phyloP scores from a whole-genome alignment of 805 yeast species.

The Candida ovalis region DNA sequence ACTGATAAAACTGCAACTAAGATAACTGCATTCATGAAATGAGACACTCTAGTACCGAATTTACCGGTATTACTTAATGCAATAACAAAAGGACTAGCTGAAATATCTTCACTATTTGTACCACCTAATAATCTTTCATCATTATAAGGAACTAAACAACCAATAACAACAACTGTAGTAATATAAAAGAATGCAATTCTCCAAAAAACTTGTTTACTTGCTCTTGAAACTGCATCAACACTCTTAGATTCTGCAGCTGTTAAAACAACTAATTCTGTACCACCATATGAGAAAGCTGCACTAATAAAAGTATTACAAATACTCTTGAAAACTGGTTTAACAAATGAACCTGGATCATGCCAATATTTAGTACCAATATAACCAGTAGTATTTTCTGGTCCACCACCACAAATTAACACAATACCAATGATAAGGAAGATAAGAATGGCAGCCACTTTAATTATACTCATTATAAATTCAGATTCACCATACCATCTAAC shows the following conservation, averaged over 20 bases:
- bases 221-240: conserved; percentile 64
- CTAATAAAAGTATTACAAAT: conserved; percentile 47
- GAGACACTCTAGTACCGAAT: conserved; percentile 53
- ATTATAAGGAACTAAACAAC: conserved; percentile 62
- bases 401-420: conserved; percentile 50
- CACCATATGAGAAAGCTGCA: conserved; percentile 51
- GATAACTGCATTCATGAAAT: conserved; percentile 58
- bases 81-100: conserved; percentile 77
- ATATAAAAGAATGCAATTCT: conserved; percentile 65
- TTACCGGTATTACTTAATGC: conserved; percentile 60
- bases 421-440: conserved; percentile 47
- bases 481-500: conserved; percentile 56
- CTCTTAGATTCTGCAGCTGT: conserved; percentile 75
- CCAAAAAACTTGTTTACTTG: conserved; percentile 65
- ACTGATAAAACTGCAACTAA: conserved; percentile 65
- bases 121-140: conserved; percentile 50
- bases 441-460: conserved; percentile 45
- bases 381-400: conserved; percentile 38
- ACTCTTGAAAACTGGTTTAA: conserved; percentile 47
- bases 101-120: conserved; percentile 46
- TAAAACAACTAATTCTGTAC: conserved; percentile 57
- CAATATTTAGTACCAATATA: conserved; percentile 49
- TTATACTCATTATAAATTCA: conserved; percentile 45
- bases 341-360: conserved; percentile 53
- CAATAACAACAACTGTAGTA: conserved; percentile 56